phyloP scores from a whole-genome alignment of 202 grass and related monocot genomes.

The Brachypodium distachyon region DNA sequence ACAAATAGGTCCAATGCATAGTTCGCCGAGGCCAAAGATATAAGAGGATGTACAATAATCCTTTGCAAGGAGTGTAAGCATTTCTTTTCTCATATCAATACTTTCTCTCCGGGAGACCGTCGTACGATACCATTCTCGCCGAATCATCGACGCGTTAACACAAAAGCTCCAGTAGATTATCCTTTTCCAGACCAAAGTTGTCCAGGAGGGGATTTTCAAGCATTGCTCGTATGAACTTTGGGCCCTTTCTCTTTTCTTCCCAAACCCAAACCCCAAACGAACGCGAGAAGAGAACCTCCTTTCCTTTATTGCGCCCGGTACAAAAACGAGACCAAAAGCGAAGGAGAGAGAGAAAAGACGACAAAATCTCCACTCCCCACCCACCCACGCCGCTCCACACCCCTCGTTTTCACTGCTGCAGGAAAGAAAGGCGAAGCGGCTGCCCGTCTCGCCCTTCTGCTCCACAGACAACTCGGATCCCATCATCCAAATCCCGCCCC shows the following conservation, averaged over 20 bases:
- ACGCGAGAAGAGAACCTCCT: not conserved
- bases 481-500: slow-evolving; percentile 10
- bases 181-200: not conserved
- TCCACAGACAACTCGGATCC: slow-evolving; percentile 31
- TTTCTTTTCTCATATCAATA: not conserved
- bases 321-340: slow-evolving; percentile 12
- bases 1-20: not conserved
- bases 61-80: not conserved
- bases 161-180: not conserved
- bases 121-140: not conserved
- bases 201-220: not conserved
- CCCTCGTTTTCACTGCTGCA: slow-evolving; percentile 29
- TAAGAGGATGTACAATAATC: not conserved
- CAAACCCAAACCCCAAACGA: not conserved
- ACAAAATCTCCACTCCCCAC: slow-evolving; percentile 40
- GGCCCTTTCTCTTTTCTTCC: not conserved
- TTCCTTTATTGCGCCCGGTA: slow-evolving; percentile 4
- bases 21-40: not conserved
- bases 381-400: slow-evolving; percentile 38
- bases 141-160: not conserved
- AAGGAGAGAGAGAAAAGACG: not conserved
- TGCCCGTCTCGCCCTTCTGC: not conserved
- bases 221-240: not conserved
- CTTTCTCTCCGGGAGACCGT: not conserved
- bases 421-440: not conserved